phyloP scores from a whole-genome alignment of 108 stramenopile species.

The Schizochytrium sp. region DNA sequence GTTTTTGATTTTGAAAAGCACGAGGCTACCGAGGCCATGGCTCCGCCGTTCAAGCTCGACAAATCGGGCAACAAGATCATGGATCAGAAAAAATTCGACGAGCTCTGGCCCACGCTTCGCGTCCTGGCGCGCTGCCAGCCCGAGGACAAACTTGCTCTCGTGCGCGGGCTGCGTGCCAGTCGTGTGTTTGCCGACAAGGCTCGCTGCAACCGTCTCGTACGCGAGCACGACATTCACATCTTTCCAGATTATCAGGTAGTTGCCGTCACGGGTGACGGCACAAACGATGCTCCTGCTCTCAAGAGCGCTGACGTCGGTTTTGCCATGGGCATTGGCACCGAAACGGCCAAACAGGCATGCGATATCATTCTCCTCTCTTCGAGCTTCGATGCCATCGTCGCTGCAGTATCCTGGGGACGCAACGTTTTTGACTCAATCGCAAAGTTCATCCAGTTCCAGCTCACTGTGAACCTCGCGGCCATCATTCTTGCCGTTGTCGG shows the following conservation, averaged over 20 bases:
- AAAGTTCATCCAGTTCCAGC: constrained; percentile 95
- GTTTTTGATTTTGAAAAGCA: background rate
- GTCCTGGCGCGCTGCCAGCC: constrained; percentile 87
- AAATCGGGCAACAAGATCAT: constrained; percentile 56
- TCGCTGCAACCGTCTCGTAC: constrained; percentile 52
- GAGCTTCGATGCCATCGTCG: constrained; percentile 93
- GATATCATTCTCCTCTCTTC: constrained; percentile 90
- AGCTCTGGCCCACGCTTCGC: constrained; percentile 70
- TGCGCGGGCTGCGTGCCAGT: constrained; percentile 72
- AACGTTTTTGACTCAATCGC: constrained; percentile 91
- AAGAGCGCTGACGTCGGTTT: constrained; percentile 95
- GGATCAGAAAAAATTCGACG: constrained; percentile 68
- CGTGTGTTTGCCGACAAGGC: constrained; percentile 58
- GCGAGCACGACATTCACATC: constrained; percentile 50
- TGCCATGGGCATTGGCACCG: constrained; percentile 93
- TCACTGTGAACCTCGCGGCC: constrained; percentile 89
- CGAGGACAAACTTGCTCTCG: constrained; percentile 85
- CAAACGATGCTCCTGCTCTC: constrained; percentile 95
- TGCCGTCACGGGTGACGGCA: constrained; percentile 97
- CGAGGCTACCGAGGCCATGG: background rate
- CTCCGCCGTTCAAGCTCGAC: constrained; percentile 10
- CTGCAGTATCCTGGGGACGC: constrained; percentile 92
- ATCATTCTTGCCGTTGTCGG: constrained; percentile 71
- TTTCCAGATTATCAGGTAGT: constrained; percentile 82
- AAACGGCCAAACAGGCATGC: constrained; percentile 89